Base-by-base conservation (phyloP, 2,329 filamentous ascomycete species). In the Mycosphaerella arachidis region DNA sequence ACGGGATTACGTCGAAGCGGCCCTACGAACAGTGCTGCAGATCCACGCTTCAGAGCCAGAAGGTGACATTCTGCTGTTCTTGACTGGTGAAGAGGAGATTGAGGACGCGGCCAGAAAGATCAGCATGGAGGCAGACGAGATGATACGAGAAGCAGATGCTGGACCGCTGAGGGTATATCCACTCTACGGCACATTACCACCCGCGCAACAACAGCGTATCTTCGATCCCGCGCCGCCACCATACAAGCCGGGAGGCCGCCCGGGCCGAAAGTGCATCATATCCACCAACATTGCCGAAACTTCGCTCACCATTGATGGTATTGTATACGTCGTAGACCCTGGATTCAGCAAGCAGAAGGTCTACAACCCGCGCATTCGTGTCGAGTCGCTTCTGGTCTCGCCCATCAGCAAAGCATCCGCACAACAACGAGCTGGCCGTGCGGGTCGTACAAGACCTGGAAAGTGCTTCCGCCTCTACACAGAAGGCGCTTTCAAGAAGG, bases 341-440 rank as follows among this genome's bases (percentile, higher is more conserved):
- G 94, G 94, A 37, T 99, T 99, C 80, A 96, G 92, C 79, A 99
- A 99, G 80, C 94, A 99, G 72, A 99, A 97, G 78, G 94, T 97
- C 64, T 99, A 97, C 81, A 97, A 99, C 76, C 93, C 94, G 24
- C 87, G 94, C 62, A 95, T 96, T 69, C 87, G 94, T 75, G 92
- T 99, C 65, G 94, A 99, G 77, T 97, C 94, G 0, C 83, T 99
- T 7, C 82, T 99, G n/a, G 93, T 99, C 5, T 97, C 94, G 3
- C 92, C 94, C 24, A 97, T 99, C 68, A 97, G 92, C 60, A 97
- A 97, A 76, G 94, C 94, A 27, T 97, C 94, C 1, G 94, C 95
- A 9, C 91, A 97, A 74, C 94, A 99, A 78, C 85, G 95, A 75
- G 95, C 95, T 64, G 95, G 95, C 89, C 93, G 94, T 91, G 94